Evolutionary conservation across 2,329 filamentous ascomycete species (phyloP).

Genomic region (Penicillium expansum): DNA sequence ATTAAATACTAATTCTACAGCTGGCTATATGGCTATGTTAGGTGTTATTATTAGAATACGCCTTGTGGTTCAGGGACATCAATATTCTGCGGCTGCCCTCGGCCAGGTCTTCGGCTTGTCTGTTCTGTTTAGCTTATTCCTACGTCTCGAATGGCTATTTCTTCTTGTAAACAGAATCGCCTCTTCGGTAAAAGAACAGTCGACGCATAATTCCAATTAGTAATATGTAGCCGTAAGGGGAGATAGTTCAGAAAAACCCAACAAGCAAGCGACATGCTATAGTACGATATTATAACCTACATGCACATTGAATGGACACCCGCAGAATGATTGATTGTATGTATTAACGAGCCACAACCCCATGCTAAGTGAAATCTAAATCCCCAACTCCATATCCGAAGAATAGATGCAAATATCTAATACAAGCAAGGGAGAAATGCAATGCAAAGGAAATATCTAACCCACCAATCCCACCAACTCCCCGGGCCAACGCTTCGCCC

Average conservation of each 20-base stretch:
- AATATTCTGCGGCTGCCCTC: too few species aligned
- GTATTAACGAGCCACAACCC: background rate
- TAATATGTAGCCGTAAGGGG: background rate
- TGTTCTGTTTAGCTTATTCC: background rate
- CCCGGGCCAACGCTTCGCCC: slow-evolving; percentile 79
- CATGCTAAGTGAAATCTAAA: background rate
- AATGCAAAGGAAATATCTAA: slow-evolving; percentile 24
- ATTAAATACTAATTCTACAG: too few species aligned
- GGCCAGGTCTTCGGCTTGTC: background rate
- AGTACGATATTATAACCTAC: background rate
- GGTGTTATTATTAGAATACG: too few species aligned
- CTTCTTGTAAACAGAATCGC: too few species aligned
- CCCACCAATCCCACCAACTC: slow-evolving; percentile 74
- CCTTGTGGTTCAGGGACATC: too few species aligned
- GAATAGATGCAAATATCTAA: background rate
- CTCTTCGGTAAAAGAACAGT: background rate
- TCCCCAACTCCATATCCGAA: background rate
- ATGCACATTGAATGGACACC: background rate
- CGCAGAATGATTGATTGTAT: background rate
- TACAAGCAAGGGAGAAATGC: background rate
- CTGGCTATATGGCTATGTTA: too few species aligned
- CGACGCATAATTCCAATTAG: background rate
- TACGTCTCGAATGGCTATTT: background rate
- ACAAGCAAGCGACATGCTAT: background rate
- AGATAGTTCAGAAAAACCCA: background rate